A percentile compares a stretch with the other conserved stretches of the same genome.
These are phyloP conservation scores for Botrytis fabae DNA, from an alignment of 2,329 filamentous ascomycete species.

Conservation along the genomic window DNA sequence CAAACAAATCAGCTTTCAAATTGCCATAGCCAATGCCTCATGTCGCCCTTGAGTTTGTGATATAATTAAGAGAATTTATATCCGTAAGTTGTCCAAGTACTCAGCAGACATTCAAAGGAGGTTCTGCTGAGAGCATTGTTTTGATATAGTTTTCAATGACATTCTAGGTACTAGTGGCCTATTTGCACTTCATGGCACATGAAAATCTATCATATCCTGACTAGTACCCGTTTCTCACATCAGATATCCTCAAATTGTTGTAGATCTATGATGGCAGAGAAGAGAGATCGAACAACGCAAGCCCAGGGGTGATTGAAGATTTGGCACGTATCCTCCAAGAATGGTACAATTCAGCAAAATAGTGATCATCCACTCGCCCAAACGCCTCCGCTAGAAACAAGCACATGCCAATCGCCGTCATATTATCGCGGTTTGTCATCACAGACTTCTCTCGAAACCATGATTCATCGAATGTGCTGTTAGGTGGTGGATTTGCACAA, in stretches of 20 bases:
- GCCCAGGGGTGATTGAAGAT: neutral
- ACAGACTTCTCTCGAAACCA: neutral
- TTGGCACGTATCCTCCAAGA: neutral
- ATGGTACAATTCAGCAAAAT: neutral
- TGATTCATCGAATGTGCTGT: neutral
- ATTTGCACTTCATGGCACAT: too few species aligned
- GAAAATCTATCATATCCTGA: too few species aligned
- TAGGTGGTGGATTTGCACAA: neutral
- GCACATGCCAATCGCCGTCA: constrained; percentile 8
- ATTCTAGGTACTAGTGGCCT: too few species aligned
- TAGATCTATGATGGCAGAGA: neutral
- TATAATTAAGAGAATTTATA: too few species aligned
- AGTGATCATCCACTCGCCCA: neutral
- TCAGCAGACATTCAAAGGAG: too few species aligned
- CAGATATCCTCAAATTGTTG: neutral
- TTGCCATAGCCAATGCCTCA: too few species aligned
- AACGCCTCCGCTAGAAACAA: neutral
- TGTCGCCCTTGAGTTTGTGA: too few species aligned
- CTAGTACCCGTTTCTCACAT: too few species aligned
- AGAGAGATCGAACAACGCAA: neutral
- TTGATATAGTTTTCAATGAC: too few species aligned
- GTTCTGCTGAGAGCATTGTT: too few species aligned
- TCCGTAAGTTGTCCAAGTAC: too few species aligned
- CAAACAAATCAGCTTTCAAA: too few species aligned
- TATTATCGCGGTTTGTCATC: neutral